Base-by-base conservation (phyloP, 164 flowering plant genomes). In the Tetrastigma voinierianum region DNA sequence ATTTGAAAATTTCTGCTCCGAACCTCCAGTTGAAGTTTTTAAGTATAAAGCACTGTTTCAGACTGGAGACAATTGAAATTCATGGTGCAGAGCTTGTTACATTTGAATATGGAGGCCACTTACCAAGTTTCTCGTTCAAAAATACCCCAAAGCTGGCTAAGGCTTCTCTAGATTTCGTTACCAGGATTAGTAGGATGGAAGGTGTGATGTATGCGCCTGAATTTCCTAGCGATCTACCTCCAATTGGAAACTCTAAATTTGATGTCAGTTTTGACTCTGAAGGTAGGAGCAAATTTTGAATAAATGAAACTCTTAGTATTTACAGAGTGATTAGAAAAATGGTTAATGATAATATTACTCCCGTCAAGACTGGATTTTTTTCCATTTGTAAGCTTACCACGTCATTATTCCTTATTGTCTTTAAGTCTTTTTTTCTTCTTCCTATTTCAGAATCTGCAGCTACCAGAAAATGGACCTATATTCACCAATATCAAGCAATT, bases 231-330 rank as follows among this genome's bases (percentile, higher is more conserved):
- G 65, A 68, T 52, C n/a, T 61, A 10, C 71, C 71, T 23, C 71
- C 71, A 61, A 8, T 25, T 68, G 60, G 65, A 68, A 23, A 68
- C 45, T 44, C 53, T 68, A 52, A 43, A 68, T 46, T 10, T 67
- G 20, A 9, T 57, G 45, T 16, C 55, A 5, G 9, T 67, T 47
- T 17, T 47, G 20, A 19, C 24, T 25, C 47, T 67, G 61, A 67
- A 57, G 61, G 69, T 47, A 58, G n/a, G 11, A 25, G 24, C 9
- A 10, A 51, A 10, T 16, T 49, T 23, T 47, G 59, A 20, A 56
- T n/a, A 49, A 13, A 49, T 32, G 40, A 49, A 16, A 5, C 52
- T 16, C 16, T 17, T 13, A 4, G n/a, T 16, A 49, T 49, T 49
- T 49, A 15, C 6, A n/a, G 2, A n/a, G 15, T 14, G 15, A 49